These are phyloP conservation scores for Croton laevigatus DNA, from an alignment of 441 rosid species.

Conservation along the genomic window DNA sequence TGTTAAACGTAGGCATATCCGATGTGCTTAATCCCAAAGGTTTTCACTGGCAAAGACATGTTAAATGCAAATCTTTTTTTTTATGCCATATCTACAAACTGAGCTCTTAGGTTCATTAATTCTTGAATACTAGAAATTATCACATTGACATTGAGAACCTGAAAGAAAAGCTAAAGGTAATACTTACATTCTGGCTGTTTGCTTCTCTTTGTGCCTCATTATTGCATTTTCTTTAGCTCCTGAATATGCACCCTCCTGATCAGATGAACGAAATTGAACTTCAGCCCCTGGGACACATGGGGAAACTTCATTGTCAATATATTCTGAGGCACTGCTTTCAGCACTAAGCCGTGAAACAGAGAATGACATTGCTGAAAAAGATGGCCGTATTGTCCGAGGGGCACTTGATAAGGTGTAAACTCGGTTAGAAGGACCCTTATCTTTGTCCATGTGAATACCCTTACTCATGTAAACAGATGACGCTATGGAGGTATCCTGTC, in stretches of 20 bases:
- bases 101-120: not conserved
- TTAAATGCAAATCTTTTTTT: not conserved
- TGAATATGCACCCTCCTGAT: constrained; percentile 27
- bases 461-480: constrained; percentile 3
- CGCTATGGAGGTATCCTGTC: constrained; percentile 14
- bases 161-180: constrained; percentile 14
- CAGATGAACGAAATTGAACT: constrained; percentile 30
- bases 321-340: constrained; percentile 35
- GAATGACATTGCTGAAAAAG: constrained; percentile 48
- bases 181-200: constrained; percentile 52
- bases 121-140: not conserved
- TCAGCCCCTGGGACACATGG: constrained; percentile 24
- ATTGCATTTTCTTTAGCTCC: constrained; percentile 39
- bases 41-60: not conserved
- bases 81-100: not conserved
- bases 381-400: constrained; percentile 28
- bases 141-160: not conserved
- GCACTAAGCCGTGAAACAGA: constrained; percentile 44
- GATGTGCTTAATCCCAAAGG: not conserved
- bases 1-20: too few relatives aligned
- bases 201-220: constrained; percentile 57
- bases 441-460: constrained; percentile 10
- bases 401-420: not conserved
- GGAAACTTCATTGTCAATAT: constrained; percentile 38
- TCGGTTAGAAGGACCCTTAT: constrained; percentile 13